A percentile compares a stretch with the other conserved stretches of the same genome.
phyloP scores from a whole-genome alignment of 441 rosid genomes.

The Eugenia klotzschiana region DNA sequence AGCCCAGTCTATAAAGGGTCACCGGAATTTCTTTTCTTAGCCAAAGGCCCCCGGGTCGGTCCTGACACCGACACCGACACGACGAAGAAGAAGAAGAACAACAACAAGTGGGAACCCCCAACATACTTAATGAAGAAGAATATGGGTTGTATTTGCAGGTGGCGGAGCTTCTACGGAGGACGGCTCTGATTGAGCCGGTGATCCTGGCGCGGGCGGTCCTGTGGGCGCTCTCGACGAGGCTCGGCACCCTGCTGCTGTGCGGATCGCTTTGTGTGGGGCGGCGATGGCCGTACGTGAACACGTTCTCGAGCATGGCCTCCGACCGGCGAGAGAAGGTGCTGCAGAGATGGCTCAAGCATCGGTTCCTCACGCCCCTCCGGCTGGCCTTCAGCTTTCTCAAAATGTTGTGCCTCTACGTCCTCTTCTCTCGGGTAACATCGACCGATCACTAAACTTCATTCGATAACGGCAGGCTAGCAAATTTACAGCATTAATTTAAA shows the following conservation, averaged over 20 bases:
- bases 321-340: slow-evolving; percentile 45
- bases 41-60: background rate
- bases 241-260: slow-evolving; percentile 62
- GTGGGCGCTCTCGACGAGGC: slow-evolving; percentile 27
- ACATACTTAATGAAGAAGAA: background rate
- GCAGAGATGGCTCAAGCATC: slow-evolving; percentile 26
- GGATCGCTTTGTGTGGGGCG: slow-evolving; percentile 31
- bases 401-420: slow-evolving; percentile 18
- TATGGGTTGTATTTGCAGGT: slow-evolving; percentile 8
- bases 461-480: background rate
- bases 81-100: background rate
- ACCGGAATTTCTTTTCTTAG: background rate
- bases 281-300: slow-evolving; percentile 46
- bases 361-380: slow-evolving; percentile 34
- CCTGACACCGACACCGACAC: background rate
- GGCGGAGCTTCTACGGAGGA: slow-evolving; percentile 25
- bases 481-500: background rate
- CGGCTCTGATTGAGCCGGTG: slow-evolving; percentile 20
- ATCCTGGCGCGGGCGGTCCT: slow-evolving; percentile 22
- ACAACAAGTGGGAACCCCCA: background rate
- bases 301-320: slow-evolving; percentile 27
- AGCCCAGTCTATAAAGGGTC: background rate
- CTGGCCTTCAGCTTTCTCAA: slow-evolving; percentile 28
- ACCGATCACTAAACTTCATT: background rate
- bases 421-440: slow-evolving; percentile 49